These are phyloP conservation scores for Chloris gayana DNA, from an alignment of 176 grass and related monocot genomes.

Conservation along the genomic window DNA sequence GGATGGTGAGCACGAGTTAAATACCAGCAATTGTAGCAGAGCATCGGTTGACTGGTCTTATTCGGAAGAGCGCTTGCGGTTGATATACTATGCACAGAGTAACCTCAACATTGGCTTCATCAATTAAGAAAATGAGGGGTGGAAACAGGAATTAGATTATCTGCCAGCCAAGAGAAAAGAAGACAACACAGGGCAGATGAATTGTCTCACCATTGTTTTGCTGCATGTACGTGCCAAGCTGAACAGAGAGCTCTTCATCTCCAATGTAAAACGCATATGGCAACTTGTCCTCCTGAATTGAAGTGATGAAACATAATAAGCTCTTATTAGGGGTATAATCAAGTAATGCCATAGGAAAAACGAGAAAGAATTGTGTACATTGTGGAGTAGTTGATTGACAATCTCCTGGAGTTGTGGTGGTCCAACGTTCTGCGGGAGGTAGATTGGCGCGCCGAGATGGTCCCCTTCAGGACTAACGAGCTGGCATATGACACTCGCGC, in stretches of 20 bases:
- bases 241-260: slow-evolving; percentile 77
- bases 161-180: background rate
- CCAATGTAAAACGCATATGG: slow-evolving; percentile 93
- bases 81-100: slow-evolving; percentile 79
- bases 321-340: background rate
- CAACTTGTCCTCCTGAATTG: slow-evolving; percentile 75
- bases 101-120: slow-evolving; percentile 84
- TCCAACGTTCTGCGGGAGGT: slow-evolving; percentile 79
- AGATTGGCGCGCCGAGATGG: slow-evolving; percentile 67
- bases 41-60: slow-evolving; percentile 81
- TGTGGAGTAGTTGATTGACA: slow-evolving; percentile 89
- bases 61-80: slow-evolving; percentile 93
- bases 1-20: background rate
- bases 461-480: slow-evolving; percentile 79
- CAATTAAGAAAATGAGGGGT: background rate
- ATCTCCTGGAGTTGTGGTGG: slow-evolving; percentile 90
- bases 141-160: slow-evolving; percentile 21
- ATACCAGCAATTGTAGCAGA: slow-evolving; percentile 90
- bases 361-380: slow-evolving; percentile 33
- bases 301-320: background rate
- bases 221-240: slow-evolving; percentile 75
- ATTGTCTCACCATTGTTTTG: slow-evolving; percentile 68
- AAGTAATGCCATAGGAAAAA: background rate
- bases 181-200: background rate
- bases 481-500: slow-evolving; percentile 73